Percentiles rank a stretch among this genome's conserved stretches.
phyloP scores from a whole-genome alignment of 1,284 basidiomycete genomes.

The Malassezia caprae region DNA sequence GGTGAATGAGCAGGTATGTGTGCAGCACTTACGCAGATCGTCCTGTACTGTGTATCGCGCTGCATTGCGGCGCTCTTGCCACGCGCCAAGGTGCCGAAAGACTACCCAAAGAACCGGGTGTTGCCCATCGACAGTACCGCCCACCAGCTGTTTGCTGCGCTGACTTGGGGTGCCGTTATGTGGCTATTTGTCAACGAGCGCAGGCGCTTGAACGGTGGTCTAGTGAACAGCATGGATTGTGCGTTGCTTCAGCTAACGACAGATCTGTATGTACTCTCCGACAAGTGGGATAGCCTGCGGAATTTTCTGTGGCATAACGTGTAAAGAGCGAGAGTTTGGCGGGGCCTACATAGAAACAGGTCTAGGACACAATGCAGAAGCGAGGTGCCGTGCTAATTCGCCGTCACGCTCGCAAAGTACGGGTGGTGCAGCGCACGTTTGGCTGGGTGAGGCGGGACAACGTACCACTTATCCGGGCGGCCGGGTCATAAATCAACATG shows the following conservation, averaged over 20 bases:
- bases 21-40: slow-evolving; percentile 58
- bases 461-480: slow-evolving; percentile 62
- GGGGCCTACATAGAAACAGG: background rate
- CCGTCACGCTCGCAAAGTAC: slow-evolving; percentile 22
- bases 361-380: background rate
- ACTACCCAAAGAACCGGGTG: slow-evolving; percentile 38
- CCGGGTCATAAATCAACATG: slow-evolving; percentile 83
- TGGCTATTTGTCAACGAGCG: slow-evolving; percentile 79
- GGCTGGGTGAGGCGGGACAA: slow-evolving; percentile 54
- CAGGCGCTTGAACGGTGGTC: slow-evolving; percentile 81
- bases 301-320: slow-evolving; percentile 48
- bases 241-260: slow-evolving; percentile 18
- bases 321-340: slow-evolving; percentile 18
- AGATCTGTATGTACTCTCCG: slow-evolving; percentile 46
- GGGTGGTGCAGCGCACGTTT: slow-evolving; percentile 27
- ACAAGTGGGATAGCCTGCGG: slow-evolving; percentile 44
- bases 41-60: slow-evolving; percentile 60
- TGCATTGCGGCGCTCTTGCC: slow-evolving; percentile 42
- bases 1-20: slow-evolving; percentile 88
- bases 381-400: background rate
- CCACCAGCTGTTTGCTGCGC: slow-evolving; percentile 77
- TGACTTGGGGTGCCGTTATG: slow-evolving; percentile 95
- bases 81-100: slow-evolving; percentile 28
- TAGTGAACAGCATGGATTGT: slow-evolving; percentile 56
- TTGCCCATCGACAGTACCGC: slow-evolving; percentile 56